Conservation (phyloP, 2,329 filamentous ascomycete genomes). For the Epichloe gansuensis region DNA sequence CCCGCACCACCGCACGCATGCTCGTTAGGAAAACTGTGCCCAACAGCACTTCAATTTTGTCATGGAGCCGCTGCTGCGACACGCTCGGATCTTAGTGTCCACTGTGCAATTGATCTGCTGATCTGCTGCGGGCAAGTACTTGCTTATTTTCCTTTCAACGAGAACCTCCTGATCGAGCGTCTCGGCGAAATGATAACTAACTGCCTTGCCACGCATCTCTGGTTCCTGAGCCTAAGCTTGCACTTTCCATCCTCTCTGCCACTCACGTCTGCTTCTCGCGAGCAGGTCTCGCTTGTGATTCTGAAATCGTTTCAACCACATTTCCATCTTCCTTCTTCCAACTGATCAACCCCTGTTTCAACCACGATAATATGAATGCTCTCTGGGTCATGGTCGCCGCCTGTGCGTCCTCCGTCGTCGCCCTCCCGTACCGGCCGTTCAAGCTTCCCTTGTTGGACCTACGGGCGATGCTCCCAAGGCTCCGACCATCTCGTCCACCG, state of each 20-base stretch:
- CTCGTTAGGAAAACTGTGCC: background rate
- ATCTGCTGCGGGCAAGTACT: background rate
- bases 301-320: background rate
- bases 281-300: background rate
- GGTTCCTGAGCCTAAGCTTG: background rate
- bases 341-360: background rate
- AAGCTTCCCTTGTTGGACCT: background rate
- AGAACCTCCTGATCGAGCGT: background rate
- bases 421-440: conserved; percentile 11
- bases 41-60: background rate
- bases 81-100: background rate
- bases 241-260: background rate
- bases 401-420: conserved; percentile 11
- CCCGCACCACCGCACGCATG: background rate
- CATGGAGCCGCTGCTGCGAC: background rate
- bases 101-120: background rate
- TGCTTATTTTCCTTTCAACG: background rate
- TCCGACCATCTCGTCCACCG: conserved; percentile 7
- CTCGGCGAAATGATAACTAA: background rate
- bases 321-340: background rate
- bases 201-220: background rate
- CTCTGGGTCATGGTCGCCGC: conserved; percentile 10
- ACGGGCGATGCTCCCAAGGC: background rate
- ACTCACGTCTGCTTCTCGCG: background rate
- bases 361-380: conserved; percentile 12